Base-by-base conservation (phyloP, 2,329 filamentous ascomycete genomes). In the Penicillium freii region DNA sequence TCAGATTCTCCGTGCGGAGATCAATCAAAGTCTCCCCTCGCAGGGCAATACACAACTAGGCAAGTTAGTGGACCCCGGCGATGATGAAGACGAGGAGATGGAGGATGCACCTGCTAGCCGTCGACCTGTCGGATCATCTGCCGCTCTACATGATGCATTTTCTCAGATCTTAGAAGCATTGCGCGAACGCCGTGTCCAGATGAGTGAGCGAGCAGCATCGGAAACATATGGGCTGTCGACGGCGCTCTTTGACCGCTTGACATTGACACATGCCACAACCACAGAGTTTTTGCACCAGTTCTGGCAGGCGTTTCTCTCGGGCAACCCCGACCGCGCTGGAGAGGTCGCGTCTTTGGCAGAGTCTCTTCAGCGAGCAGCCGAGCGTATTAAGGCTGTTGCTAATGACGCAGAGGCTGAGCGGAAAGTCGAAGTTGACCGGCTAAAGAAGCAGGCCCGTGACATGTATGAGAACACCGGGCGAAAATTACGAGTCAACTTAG, bases 281-380 rank as follows among this genome's bases (percentile, higher is more conserved):
- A 88, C 90, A 38, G 94, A 99, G 70, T 99, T 97, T 69, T 79
- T 99, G n/a, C 90, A 93, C 67, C 95, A 97, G 73, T 99, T 99
- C 78, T 99, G 93, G 93, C 84, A 85, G 34, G 87, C 92, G 0
- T 99, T 96, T 69, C 82, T 96, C 27, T 97, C 92, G 0, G 93
- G 92, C 15, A 91, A 97, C 69, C 78, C 90, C 1, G 87, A 91
- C 58, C 87, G 91, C 34, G 90, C 91, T 0, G 82, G 82, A 42
- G 93, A 99, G 75, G 82, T 97, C 15, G 86, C 87, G 7, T 91
- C 90, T 60, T 82, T 97, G 46, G 87, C 89, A 8, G 90, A 96
- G 71, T 93, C 92, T 10, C 81, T 99, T 15, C 84, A 85, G 58
- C 85, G 88, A 58, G 93, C 91, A 0, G 80, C 87, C 55, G 84